A percentile compares a stretch with the other conserved stretches of the same genome.
Evolutionary conservation across 805 yeast species (phyloP).

Genomic region (Candida ortonii): DNA sequence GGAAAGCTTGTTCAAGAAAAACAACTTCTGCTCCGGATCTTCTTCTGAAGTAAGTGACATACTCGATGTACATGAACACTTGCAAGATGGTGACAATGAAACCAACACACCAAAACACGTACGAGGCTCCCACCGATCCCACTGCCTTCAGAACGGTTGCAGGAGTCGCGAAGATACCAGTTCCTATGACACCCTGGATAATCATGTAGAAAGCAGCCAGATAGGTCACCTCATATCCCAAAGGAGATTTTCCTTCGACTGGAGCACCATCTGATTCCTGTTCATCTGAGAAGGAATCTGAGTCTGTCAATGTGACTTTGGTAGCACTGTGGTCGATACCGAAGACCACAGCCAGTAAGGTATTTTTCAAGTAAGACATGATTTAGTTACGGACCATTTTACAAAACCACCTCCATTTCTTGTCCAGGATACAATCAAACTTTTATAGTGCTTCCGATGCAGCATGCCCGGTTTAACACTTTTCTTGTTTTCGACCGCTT

Average conservation of each 20-base stretch:
- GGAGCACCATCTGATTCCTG: slow-evolving; percentile 37
- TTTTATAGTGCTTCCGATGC: no score
- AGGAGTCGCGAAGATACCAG: slow-evolving; percentile 75
- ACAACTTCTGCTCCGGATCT: slow-evolving; percentile 87
- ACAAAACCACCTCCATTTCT: no score
- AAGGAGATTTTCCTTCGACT: slow-evolving; percentile 35
- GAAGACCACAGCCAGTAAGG: slow-evolving; percentile 1
- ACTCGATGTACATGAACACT: slow-evolving; percentile 40
- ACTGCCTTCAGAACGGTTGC: slow-evolving; percentile 50
- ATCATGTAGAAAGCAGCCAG: slow-evolving; percentile 56
- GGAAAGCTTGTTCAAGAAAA: slow-evolving; percentile 69
- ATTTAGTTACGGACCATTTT: no score
- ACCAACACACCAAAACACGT: slow-evolving; percentile 43
- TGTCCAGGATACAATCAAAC: no score
- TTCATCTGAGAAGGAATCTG: background rate
- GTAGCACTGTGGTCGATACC: slow-evolving; percentile 1
- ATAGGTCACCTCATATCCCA: slow-evolving; percentile 36
- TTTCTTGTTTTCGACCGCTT: no score
- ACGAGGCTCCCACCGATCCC: slow-evolving; percentile 43
- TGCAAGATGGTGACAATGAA: slow-evolving; percentile 38
- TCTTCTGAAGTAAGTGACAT: slow-evolving; percentile 40
- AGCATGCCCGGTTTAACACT: no score
- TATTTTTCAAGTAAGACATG: background rate
- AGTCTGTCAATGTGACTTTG: background rate
- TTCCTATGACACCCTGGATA: slow-evolving; percentile 69